These are phyloP conservation scores for Chlorociboria aeruginascens DNA, from an alignment of 495 filamentous ascomycete genomes.

Conservation along the genomic window DNA sequence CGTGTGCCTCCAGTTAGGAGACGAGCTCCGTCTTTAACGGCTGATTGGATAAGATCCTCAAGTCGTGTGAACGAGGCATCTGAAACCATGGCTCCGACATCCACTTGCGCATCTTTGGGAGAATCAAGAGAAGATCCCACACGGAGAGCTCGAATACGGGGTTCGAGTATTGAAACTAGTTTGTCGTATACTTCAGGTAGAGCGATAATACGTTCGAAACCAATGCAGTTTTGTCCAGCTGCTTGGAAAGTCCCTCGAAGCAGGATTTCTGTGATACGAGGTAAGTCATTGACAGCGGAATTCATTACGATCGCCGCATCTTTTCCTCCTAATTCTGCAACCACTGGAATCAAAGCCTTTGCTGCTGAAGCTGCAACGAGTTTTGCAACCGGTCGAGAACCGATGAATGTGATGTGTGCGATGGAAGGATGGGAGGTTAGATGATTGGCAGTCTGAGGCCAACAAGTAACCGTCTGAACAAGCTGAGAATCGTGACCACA, in stretches of 20 bases:
- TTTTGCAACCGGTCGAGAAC: conserved; percentile 75
- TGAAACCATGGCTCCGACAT: conserved; percentile 88
- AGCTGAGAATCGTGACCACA: conserved; percentile 78
- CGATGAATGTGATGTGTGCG: conserved; percentile 94
- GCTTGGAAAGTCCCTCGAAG: conserved; percentile 91
- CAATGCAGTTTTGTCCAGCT: conserved; percentile 97
- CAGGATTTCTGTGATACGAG: conserved; percentile 63
- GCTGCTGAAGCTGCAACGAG: conserved; percentile 78
- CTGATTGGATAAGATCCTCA: conserved; percentile 61
- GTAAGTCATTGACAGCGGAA: conserved; percentile 51
- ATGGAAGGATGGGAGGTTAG: conserved; percentile 82
- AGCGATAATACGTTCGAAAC: conserved; percentile 86
- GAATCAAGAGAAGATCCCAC: conserved; percentile 53
- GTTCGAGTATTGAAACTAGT: conserved; percentile 57
- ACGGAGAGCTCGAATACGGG: conserved; percentile 59
- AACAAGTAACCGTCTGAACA: conserved; percentile 76
- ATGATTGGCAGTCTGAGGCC: conserved; percentile 67
- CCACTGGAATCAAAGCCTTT: conserved; percentile 68
- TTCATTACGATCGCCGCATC: conserved; percentile 90
- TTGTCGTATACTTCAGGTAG: conserved; percentile 58
- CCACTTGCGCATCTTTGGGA: conserved; percentile 37
- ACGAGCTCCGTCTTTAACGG: conserved; percentile 62
- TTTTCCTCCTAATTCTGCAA: conserved; percentile 89
- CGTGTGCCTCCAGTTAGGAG: conserved; percentile 75
- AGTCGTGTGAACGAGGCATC: conserved; percentile 54